These are phyloP conservation scores for Globisporangium nodosum DNA, from an alignment of 352 stramenopile genomes.

Conservation along the genomic window DNA sequence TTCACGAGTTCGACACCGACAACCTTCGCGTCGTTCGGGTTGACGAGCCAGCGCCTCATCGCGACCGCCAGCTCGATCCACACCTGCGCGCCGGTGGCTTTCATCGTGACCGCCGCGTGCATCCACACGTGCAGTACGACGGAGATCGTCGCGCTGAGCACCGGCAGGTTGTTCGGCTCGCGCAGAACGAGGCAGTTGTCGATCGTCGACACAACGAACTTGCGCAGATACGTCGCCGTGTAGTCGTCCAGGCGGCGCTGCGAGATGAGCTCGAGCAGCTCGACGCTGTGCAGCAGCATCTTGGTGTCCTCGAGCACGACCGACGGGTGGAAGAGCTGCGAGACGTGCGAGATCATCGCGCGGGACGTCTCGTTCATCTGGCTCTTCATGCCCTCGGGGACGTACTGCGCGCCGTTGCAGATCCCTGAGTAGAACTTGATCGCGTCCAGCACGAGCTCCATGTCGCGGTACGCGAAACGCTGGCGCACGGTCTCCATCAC, in stretches of 20 bases:
- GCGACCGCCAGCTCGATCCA: slow-evolving; percentile 81
- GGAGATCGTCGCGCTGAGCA: slow-evolving; percentile 76
- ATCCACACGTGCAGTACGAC: slow-evolving; percentile 86
- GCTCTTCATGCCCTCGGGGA: slow-evolving; percentile 66
- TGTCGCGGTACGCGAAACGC: slow-evolving; percentile 80
- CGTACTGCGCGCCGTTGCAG: slow-evolving; percentile 68
- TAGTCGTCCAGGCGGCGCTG: slow-evolving; percentile 81
- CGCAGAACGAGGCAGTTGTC: slow-evolving; percentile 75
- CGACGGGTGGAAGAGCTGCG: slow-evolving; percentile 82
- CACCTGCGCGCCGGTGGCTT: slow-evolving; percentile 51
- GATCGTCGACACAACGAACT: slow-evolving; percentile 83
- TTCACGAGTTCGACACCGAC: slow-evolving; percentile 68
- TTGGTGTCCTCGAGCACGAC: slow-evolving; percentile 81
- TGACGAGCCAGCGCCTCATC: slow-evolving; percentile 75
- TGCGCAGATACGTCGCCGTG: slow-evolving; percentile 79
- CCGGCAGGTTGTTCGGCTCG: slow-evolving; percentile 46
- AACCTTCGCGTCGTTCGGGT: slow-evolving; percentile 43
- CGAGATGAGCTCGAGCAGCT: slow-evolving; percentile 80
- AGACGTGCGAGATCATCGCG: slow-evolving; percentile 86
- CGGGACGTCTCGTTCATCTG: slow-evolving; percentile 81
- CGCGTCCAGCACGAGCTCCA: slow-evolving; percentile 76
- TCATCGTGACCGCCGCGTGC: slow-evolving; percentile 58
- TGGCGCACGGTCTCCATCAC: slow-evolving; percentile 86
- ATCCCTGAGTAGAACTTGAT: slow-evolving; percentile 87
- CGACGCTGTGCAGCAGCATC: slow-evolving; percentile 80